phyloP scores from a whole-genome alignment of 2,329 filamentous ascomycete genomes.

The Tolypocladium ovalisporum region DNA sequence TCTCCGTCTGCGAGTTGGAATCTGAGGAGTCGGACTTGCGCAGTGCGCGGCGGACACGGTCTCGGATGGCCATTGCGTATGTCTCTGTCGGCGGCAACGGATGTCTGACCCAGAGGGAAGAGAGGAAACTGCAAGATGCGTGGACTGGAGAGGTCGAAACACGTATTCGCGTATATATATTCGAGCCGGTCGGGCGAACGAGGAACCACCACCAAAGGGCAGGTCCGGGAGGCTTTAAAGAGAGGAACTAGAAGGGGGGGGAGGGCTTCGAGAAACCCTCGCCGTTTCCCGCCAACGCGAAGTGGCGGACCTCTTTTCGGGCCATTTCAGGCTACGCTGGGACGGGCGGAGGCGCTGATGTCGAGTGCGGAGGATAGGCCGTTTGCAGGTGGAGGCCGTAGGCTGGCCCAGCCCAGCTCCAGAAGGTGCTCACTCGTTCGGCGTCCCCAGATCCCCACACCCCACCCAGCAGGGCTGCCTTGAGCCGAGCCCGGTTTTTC shows the following conservation, averaged over 20 bases:
- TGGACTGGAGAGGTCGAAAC: neutral
- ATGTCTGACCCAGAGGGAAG: neutral
- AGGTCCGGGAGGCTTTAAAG: neutral
- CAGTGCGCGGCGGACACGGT: constrained; percentile 28
- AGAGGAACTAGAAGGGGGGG: neutral
- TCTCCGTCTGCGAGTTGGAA: constrained; percentile 20
- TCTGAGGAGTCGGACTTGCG: constrained; percentile 24
- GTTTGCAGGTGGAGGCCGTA: neutral
- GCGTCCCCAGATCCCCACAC: neutral
- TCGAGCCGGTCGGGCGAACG: neutral
- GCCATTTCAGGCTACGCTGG: neutral
- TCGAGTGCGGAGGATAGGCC: neutral
- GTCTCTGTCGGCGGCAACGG: neutral
- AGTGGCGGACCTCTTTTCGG: neutral
- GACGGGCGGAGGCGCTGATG: neutral
- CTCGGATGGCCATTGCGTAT: constrained; percentile 28
- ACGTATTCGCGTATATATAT: neutral
- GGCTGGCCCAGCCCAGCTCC: constrained; percentile 3
- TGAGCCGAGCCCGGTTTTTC: neutral
- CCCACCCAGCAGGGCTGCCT: neutral
- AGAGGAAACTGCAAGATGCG: neutral
- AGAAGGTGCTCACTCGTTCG: neutral
- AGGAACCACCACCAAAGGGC: neutral
- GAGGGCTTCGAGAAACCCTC: neutral
- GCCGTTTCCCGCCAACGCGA: no score